Evolutionary conservation across 805 yeast genomes (phyloP).

Genomic region (Cyberlindnera xylosilytica): DNA sequence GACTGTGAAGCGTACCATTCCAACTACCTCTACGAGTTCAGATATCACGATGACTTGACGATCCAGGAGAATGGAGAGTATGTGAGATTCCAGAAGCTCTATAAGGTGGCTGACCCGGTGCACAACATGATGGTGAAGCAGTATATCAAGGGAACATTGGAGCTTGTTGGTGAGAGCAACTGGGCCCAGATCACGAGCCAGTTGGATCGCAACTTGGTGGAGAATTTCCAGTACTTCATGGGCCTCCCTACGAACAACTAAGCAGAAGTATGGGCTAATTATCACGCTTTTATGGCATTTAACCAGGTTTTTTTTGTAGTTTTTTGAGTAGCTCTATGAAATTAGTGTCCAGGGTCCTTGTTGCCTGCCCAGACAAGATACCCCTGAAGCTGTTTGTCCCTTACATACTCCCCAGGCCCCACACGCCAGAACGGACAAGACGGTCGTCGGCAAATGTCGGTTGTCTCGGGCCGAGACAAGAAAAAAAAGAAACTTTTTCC

Average conservation of each 20-base stretch:
- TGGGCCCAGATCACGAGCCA: constrained; percentile 3
- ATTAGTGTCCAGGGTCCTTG: too few species aligned
- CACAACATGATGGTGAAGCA: constrained; percentile 48
- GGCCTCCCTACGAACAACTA: constrained; percentile 9
- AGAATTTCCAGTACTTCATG: constrained; percentile 26
- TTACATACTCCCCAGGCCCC: too few species aligned
- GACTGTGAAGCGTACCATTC: constrained; percentile 53
- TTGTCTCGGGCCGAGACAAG: too few species aligned
- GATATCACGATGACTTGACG: constrained; percentile 22
- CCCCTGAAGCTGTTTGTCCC: too few species aligned
- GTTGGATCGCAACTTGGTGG: constrained; percentile 22
- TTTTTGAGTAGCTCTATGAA: too few species aligned
- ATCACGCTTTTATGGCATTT: too few species aligned
- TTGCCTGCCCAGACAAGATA: too few species aligned
- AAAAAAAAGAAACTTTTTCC: too few species aligned
- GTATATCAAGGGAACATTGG: constrained; percentile 35
- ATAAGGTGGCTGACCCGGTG: constrained; percentile 45
- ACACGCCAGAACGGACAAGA: too few species aligned
- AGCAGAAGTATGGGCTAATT: not conserved
- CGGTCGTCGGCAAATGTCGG: too few species aligned
- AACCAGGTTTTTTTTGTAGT: too few species aligned
- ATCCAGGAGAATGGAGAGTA: constrained; percentile 40
- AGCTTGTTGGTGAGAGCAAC: constrained; percentile 2
- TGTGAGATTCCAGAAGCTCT: constrained; percentile 37
- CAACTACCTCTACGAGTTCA: constrained; percentile 33